These are phyloP conservation scores for Stemphylium beticola DNA, from an alignment of 2,329 filamentous ascomycete genomes.

Conservation along the genomic window DNA sequence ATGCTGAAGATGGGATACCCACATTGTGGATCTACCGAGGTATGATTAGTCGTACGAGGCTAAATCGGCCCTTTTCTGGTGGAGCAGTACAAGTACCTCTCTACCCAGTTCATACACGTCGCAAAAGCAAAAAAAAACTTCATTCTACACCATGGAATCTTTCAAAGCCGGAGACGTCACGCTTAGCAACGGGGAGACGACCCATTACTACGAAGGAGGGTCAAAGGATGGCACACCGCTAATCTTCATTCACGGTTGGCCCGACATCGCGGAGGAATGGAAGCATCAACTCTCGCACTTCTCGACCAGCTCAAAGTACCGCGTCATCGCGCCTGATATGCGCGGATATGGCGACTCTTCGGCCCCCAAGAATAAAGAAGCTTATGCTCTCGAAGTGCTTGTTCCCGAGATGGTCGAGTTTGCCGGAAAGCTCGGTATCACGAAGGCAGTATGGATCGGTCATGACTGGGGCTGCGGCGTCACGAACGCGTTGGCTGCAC, in stretches of 20 bases:
- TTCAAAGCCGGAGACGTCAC: constrained; percentile 25
- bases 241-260: constrained; percentile 44
- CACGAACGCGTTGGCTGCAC: constrained; percentile 37
- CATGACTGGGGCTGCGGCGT: constrained; percentile 54
- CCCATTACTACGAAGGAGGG: constrained; percentile 35
- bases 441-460: constrained; percentile 56
- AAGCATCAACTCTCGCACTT: constrained; percentile 45
- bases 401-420: constrained; percentile 46
- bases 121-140: no score
- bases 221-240: constrained; percentile 27
- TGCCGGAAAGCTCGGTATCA: constrained; percentile 47
- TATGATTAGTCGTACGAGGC: no score
- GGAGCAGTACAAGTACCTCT: no score
- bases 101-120: no score
- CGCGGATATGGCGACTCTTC: constrained; percentile 47
- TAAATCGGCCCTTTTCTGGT: no score
- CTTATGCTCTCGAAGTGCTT: constrained; percentile 41
- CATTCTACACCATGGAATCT: constrained; percentile 18
- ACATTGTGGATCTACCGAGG: no score
- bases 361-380: constrained; percentile 31
- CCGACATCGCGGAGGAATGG: constrained; percentile 46
- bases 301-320: constrained; percentile 34
- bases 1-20: no score
- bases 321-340: constrained; percentile 36
- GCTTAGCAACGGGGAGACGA: constrained; percentile 28